phyloP scores from a whole-genome alignment of 306 rosid species.

The Psophocarpus tetragonolobus region DNA sequence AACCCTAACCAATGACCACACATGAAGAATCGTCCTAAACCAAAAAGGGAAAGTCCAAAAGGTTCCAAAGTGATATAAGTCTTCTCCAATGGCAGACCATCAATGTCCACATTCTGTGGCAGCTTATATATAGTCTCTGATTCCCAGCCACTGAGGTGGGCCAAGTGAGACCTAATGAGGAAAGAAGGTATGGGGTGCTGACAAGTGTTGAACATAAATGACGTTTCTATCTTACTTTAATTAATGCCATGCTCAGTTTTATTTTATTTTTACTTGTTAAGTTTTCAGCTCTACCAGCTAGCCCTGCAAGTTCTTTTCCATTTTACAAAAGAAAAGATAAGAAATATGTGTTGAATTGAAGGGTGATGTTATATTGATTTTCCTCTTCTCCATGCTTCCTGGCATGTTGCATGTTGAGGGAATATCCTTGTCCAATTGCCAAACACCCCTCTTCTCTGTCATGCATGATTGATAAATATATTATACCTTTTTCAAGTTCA shows the following conservation, averaged over 20 bases:
- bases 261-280: background rate
- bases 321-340: slow-evolving; percentile 33
- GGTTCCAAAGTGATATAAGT: slow-evolving; percentile 19
- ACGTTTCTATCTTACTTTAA: slow-evolving; percentile 20
- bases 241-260: background rate
- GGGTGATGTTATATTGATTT: slow-evolving; percentile 33
- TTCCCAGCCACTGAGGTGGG: slow-evolving; percentile 24
- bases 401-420: slow-evolving; percentile 36
- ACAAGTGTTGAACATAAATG: slow-evolving; percentile 40
- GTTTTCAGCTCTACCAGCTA: background rate
- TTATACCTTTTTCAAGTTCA: background rate
- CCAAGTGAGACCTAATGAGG: slow-evolving; percentile 31
- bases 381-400: slow-evolving; percentile 40
- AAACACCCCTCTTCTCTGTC: slow-evolving; percentile 1
- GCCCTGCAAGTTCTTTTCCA: background rate
- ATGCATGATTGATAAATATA: slow-evolving; percentile 2
- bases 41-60: slow-evolving; percentile 44
- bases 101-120: slow-evolving; percentile 32
- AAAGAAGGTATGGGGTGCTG: slow-evolving; percentile 50
- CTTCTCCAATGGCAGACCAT: slow-evolving; percentile 30
- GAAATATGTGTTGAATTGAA: slow-evolving; percentile 47
- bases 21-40: slow-evolving; percentile 32
- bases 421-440: slow-evolving; percentile 26
- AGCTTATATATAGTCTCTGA: slow-evolving; percentile 17
- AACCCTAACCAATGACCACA: slow-evolving; percentile 27